Conservation (phyloP, 805 yeast genomes). For the Candida sphagnicola region DNA sequence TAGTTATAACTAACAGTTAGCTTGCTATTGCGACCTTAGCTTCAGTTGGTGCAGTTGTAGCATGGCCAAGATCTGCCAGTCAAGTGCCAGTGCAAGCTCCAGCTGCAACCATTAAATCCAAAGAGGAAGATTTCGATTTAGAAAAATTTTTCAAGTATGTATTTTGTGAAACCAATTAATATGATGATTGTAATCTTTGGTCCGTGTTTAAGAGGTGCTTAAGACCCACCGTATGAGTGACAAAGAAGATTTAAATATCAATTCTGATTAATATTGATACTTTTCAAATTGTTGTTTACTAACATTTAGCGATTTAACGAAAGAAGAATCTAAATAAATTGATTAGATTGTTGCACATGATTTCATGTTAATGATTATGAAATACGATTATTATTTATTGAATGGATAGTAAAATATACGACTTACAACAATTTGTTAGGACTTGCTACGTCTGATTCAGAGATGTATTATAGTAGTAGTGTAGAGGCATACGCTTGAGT, state of each 20-base stretch:
- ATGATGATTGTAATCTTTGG: slow-evolving; percentile 79
- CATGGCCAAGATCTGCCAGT: slow-evolving; percentile 25
- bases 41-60: slow-evolving; percentile 30
- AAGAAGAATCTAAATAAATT: slow-evolving; percentile 35
- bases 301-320: slow-evolving; percentile 36
- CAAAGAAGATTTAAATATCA: slow-evolving; percentile 4
- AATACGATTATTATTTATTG: neutral
- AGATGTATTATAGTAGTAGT: too few species aligned
- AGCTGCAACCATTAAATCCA: slow-evolving; percentile 18
- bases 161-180: slow-evolving; percentile 1
- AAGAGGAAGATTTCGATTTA: slow-evolving; percentile 41
- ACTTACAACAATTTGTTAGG: too few species aligned
- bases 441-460: too few species aligned
- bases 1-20: slow-evolving; percentile 14
- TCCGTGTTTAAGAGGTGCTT: slow-evolving; percentile 97
- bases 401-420: neutral
- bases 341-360: too few species aligned
- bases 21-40: slow-evolving; percentile 40
- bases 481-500: too few species aligned
- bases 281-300: slow-evolving; percentile 10
- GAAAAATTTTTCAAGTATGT: slow-evolving; percentile 43
- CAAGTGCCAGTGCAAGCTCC: slow-evolving; percentile 20
- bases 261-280: neutral
- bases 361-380: neutral
- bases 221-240: slow-evolving; percentile 95